Evolutionary conservation across 805 yeast species (phyloP).

Genomic region (Zygoascus ofunaensis): DNA sequence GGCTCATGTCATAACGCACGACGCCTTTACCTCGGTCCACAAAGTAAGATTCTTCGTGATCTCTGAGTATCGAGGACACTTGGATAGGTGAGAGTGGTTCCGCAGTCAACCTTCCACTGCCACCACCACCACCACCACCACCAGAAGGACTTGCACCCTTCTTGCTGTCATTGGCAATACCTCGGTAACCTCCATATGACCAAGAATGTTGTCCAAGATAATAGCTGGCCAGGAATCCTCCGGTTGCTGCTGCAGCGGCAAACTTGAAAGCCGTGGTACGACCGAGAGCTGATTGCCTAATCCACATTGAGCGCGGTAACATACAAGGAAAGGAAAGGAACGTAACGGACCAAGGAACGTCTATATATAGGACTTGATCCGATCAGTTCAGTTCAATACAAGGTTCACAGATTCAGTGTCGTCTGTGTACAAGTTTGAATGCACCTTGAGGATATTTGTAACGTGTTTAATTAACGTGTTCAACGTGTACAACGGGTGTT

Average conservation of each 20-base stretch:
- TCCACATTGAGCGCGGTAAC: background rate
- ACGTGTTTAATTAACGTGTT: too few relatives aligned
- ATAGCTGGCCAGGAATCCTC: slow-evolving; percentile 2
- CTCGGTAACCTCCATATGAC: too few relatives aligned
- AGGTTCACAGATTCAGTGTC: too few relatives aligned
- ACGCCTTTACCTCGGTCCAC: slow-evolving; percentile 87
- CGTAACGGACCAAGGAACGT: too few relatives aligned
- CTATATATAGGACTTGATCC: too few relatives aligned
- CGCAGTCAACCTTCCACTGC: background rate
- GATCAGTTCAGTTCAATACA: too few relatives aligned
- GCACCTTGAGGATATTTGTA: too few relatives aligned
- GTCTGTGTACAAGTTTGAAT: too few relatives aligned
- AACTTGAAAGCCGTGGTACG: background rate
- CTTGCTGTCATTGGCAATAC: slow-evolving; percentile 2
- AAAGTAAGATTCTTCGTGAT: slow-evolving; percentile 66
- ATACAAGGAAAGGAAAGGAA: too few relatives aligned
- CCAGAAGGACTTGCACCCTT: too few relatives aligned
- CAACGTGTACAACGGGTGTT: too few relatives aligned
- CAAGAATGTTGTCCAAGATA: background rate
- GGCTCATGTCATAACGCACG: slow-evolving; percentile 77
- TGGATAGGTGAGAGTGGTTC: slow-evolving; percentile 37
- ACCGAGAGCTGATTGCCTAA: background rate
- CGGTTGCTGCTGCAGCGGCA: slow-evolving; percentile 3
- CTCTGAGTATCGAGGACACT: slow-evolving; percentile 58
- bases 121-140: too few relatives aligned